A percentile compares a stretch with the other conserved stretches of the same genome.
Evolutionary conservation across 352 stramenopile genomes (phyloP).

Genomic region (Thalassiosira hispida): DNA sequence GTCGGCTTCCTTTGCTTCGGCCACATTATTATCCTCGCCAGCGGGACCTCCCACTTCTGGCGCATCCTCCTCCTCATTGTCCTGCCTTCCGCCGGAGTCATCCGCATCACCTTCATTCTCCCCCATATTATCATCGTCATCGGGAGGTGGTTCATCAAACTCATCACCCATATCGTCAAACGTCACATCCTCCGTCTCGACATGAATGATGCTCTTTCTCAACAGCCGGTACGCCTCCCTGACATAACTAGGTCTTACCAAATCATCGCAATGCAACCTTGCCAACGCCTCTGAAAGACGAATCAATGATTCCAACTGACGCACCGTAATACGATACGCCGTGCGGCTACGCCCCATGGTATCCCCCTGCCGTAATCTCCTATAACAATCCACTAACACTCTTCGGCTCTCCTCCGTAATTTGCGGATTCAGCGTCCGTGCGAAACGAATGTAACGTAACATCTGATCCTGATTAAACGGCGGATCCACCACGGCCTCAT

Average conservation of each 20-base stretch:
- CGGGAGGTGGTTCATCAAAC: constrained; percentile 82
- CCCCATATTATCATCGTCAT: constrained; percentile 61
- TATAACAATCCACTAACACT: constrained; percentile 97
- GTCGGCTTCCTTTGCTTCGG: constrained; percentile 35
- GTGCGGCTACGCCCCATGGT: constrained; percentile 91
- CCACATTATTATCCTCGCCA: constrained; percentile 13
- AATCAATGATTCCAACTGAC: constrained; percentile 98
- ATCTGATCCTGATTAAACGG: constrained; percentile 89
- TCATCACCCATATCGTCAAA: constrained; percentile 86
- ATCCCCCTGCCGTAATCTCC: constrained; percentile 94
- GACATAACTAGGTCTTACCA: constrained; percentile 91
- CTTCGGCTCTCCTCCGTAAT: constrained; percentile 81
- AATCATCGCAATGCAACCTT: constrained; percentile 92
- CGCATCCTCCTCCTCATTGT: constrained; percentile 8
- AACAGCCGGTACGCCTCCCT: constrained; percentile 96
- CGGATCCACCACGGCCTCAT: constrained; percentile 62
- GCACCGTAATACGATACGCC: constrained; percentile 98
- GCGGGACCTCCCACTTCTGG: neutral
- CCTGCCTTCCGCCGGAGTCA: constrained; percentile 24
- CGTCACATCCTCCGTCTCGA: constrained; percentile 97
- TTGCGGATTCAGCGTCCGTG: constrained; percentile 85
- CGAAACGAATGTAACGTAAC: constrained; percentile 93
- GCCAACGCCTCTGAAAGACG: constrained; percentile 96
- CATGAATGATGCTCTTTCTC: constrained; percentile 98
- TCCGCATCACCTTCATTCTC: constrained; percentile 27